Conservation (phyloP, 805 yeast genomes). For the Danielia oregonensis region DNA sequence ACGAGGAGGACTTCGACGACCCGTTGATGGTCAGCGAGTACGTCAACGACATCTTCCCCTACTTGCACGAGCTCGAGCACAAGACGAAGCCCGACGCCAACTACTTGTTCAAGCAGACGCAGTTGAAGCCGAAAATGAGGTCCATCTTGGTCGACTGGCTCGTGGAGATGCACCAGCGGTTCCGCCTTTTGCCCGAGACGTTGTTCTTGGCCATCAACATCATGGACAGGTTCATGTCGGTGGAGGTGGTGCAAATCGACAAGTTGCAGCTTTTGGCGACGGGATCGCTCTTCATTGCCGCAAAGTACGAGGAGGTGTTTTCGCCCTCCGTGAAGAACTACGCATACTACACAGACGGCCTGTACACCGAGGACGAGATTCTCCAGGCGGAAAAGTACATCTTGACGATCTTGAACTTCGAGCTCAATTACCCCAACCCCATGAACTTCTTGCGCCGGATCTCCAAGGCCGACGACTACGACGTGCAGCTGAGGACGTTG, state of each 20-base stretch:
- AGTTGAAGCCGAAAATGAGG: constrained; percentile 77
- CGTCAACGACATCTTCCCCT: constrained; percentile 80
- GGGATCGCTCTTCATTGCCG: constrained; percentile 82
- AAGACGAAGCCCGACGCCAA: constrained; percentile 71
- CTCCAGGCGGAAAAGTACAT: constrained; percentile 80
- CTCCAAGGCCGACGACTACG: constrained; percentile 88
- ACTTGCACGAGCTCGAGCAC: constrained; percentile 67
- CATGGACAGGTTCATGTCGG: constrained; percentile 83
- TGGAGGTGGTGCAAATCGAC: constrained; percentile 69
- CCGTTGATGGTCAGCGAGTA: constrained; percentile 90
- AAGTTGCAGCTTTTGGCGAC: constrained; percentile 83
- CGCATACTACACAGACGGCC: constrained; percentile 85
- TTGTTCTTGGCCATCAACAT: constrained; percentile 76
- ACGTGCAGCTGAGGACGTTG: constrained; percentile 74
- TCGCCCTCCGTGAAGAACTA: constrained; percentile 82
- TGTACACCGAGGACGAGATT: constrained; percentile 75
- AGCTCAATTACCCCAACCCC: constrained; percentile 83
- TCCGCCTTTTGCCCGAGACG: constrained; percentile 82
- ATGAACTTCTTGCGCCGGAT: constrained; percentile 85
- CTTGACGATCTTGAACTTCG: constrained; percentile 65
- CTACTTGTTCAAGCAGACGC: constrained; percentile 60
- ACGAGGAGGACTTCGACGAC: constrained; percentile 65
- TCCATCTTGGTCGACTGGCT: constrained; percentile 91
- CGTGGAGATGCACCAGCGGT: constrained; percentile 81
- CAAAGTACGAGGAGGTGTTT: constrained; percentile 89